A percentile compares a stretch with the other conserved stretches of the same genome.
Conservation (phyloP, 192 early-diverging fungal genomes). For the Globomyces pollinis-pini region DNA sequence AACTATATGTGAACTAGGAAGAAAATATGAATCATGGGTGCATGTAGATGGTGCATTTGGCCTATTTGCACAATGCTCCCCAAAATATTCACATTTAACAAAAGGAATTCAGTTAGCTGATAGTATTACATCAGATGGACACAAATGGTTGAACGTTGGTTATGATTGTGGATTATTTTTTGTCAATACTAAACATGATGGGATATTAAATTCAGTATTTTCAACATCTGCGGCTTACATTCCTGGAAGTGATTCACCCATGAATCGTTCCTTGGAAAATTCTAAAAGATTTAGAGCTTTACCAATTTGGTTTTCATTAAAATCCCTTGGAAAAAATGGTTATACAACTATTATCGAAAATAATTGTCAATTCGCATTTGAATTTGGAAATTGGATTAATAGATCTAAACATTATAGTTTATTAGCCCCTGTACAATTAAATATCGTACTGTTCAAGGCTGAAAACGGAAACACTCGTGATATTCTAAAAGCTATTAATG, state of each 20-base stretch:
- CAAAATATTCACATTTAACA: slow-evolving; percentile 9
- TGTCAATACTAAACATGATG: slow-evolving; percentile 9
- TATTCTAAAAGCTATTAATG: not conserved
- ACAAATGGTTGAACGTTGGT: slow-evolving; percentile 61
- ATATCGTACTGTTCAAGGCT: slow-evolving; percentile 50
- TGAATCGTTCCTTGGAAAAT: slow-evolving; percentile 39
- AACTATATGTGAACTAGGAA: not conserved
- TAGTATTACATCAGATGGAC: slow-evolving; percentile 49
- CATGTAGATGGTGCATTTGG: slow-evolving; percentile 64
- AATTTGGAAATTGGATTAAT: slow-evolving; percentile 15
- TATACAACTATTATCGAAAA: slow-evolving; percentile 34
- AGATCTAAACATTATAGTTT: slow-evolving; percentile 9
- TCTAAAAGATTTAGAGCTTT: slow-evolving; percentile 50
- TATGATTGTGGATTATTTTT: slow-evolving; percentile 54
- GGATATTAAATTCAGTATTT: slow-evolving; percentile 15
- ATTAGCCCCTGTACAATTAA: not conserved
- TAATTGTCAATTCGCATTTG: slow-evolving; percentile 16
- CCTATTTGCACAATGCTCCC: slow-evolving; percentile 38
- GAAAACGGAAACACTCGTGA: slow-evolving; percentile 19
- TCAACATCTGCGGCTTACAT: slow-evolving; percentile 34
- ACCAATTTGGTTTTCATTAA: slow-evolving; percentile 45
- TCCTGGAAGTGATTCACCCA: slow-evolving; percentile 23
- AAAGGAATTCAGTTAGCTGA: slow-evolving; percentile 37
- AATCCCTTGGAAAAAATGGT: slow-evolving; percentile 42
- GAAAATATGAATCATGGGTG: slow-evolving; percentile 38